Evolutionary conservation across 2,329 filamentous ascomycete genomes (phyloP), one percentile per base, ranked within the genome.

Genomic region (Cercospora citrullina): DNA sequence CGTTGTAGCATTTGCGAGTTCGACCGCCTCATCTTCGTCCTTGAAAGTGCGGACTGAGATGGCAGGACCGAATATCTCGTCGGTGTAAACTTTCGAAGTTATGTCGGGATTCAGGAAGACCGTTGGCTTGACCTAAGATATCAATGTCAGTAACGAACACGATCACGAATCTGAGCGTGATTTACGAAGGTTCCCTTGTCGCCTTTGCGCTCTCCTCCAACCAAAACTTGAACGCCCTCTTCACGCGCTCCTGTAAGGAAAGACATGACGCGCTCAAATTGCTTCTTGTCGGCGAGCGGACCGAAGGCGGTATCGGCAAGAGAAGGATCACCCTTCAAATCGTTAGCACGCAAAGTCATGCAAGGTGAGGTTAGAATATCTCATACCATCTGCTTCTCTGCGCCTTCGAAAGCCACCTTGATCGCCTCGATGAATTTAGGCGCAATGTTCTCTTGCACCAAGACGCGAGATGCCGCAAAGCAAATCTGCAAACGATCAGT

Each of bases 51-150:
- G 83, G 71, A 90, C 84, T 26, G 83, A 83, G 0, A 87, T 84
- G 3, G 90, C 87, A 0, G 88, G 87, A 0, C 88, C 88, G 69
- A 90, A 90, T 0, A 89, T 82, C 68, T 90, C 88, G 69, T 90
- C 87, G 21, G 83, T 82, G 77, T 84, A 84, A 60, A 88, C 84
- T 66, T 78, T 81, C n/a, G 60, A 55, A n/a, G 18, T 30, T n/a
- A 39, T 36, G 21, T 80, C 69, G 1, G 71, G 68, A 51, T 72
- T 48, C 12, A 64, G 39, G 33, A 60, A 65, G 10, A 62, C 57
- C 3, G 63, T 42, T 21, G 60, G 60, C 21, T 64, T 30, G 57
- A 58, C 61, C 53, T 58, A 26, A 16, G 5, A 26, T 18, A 30
- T 12, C 16, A 33, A 58, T n/a, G 23, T 58, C 26, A 58, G 53